Conservation (phyloP, 2,329 filamentous ascomycete genomes). For the Fusarium sp. region DNA sequence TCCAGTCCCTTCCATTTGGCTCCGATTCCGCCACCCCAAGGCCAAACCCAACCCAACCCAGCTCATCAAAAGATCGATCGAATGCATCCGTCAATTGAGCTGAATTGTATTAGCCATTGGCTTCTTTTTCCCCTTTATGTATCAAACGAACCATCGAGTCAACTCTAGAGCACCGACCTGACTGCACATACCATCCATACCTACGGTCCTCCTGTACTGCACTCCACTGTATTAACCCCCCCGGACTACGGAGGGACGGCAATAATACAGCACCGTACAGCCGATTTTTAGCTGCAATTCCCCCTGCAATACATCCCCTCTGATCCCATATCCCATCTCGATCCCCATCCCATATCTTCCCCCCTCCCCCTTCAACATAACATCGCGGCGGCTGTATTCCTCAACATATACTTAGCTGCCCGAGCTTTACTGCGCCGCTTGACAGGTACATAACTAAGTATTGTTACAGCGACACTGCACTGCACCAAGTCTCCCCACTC, state of each 20-base stretch:
- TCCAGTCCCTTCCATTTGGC: conserved; percentile 9
- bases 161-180: background rate
- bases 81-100: conserved; percentile 20
- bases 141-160: conserved; percentile 25
- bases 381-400: conserved; percentile 31
- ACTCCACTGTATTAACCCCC: conserved; percentile 1
- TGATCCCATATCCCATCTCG: conserved; percentile 43
- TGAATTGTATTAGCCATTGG: conserved; percentile 10
- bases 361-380: conserved; percentile 27
- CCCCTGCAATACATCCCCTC: conserved; percentile 38
- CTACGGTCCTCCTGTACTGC: conserved; percentile 13
- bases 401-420: conserved; percentile 36
- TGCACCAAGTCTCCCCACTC: conserved; percentile 27
- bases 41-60: background rate
- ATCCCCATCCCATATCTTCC: conserved; percentile 41
- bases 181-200: too few species aligned
- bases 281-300: conserved; percentile 39
- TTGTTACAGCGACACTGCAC: conserved; percentile 2
- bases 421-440: conserved; percentile 31
- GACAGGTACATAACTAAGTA: conserved; percentile 22
- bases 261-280: conserved; percentile 20
- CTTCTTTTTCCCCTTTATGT: conserved; percentile 4
- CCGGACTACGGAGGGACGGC: conserved; percentile 8
- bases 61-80: background rate
- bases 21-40: conserved; percentile 32